Percentiles rank a stretch among this genome's conserved stretches.
phyloP scores from a whole-genome alignment of 257 asterid species.

The Solanum sejunctum region DNA sequence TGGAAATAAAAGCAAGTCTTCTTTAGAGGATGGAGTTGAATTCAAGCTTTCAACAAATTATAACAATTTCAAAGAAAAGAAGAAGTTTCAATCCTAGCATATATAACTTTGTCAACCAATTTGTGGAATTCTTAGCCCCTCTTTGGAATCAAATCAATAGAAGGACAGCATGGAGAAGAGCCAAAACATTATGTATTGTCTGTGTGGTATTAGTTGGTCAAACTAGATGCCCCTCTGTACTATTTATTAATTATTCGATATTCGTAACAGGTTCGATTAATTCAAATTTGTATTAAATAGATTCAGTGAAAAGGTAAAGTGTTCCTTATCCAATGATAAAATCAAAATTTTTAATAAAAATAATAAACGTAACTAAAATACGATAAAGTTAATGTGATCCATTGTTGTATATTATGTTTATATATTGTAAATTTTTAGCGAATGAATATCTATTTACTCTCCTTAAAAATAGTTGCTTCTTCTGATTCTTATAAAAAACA shows the following conservation, averaged over 20 bases:
- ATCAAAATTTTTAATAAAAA: not conserved
- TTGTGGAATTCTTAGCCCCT: not conserved
- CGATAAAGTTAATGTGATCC: too few species aligned
- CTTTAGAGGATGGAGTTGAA: constrained; percentile 3
- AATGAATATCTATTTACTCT: too few species aligned
- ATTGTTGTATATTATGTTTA: too few species aligned
- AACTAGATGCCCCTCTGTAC: not conserved
- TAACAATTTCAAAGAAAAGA: not conserved
- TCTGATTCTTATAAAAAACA: not conserved
- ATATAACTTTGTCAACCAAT: not conserved
- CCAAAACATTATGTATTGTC: not conserved
- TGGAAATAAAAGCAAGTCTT: not conserved
- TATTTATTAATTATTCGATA: not conserved
- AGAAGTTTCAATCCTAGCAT: not conserved
- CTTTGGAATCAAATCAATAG: not conserved
- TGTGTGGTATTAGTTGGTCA: not conserved
- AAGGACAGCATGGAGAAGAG: not conserved
- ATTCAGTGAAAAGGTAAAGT: not conserved
- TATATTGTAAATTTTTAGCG: too few species aligned
- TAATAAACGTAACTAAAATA: too few species aligned
- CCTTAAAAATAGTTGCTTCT: not conserved
- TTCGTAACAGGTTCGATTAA: not conserved
- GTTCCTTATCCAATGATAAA: not conserved
- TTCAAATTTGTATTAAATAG: not conserved
- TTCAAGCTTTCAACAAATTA: constrained; percentile 3